Base-by-base conservation (phyloP, 192 early-diverging fungal species). In the Coemansia sp. region DNA sequence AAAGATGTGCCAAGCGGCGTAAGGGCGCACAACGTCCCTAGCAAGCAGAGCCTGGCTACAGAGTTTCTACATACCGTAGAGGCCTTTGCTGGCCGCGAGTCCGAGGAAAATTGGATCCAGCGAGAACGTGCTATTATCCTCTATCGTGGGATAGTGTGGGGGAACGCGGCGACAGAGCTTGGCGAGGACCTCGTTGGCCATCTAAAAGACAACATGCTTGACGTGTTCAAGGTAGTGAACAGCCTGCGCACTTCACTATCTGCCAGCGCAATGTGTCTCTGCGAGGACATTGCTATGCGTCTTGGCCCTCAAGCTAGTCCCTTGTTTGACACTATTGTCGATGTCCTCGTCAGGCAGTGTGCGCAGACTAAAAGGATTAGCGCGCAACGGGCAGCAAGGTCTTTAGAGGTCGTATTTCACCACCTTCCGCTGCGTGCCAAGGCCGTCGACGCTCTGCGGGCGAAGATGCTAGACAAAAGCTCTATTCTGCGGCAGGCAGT, bases 171-270 rank as follows among this genome's bases (percentile, higher is more conserved):
- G 12, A 59, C 46, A 27, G 78, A 80, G 37, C 53, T 71, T 32
- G 52, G 53, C 52, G 68, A 63, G 2, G 78, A 70, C n/a, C 62
- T 80, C 15, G 72, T 67, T 1, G 41, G 46, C 36, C 36, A 38
- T 36, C 60, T 80, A 6, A 70, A 59, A 19, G 78, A 75, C 9
- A 22, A 65, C 37, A 62, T 80, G 5, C 72, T 70, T 35, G 59
- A 68, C 11, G 43, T 80, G 3, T 19, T 80, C 21, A 70, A 80
- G 32, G 78, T 68, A 1, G 72, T 80, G n/a, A 42, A 35, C 14
- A 75, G 68, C 42, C 65, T 80, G 40, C 67, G 78, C 15, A 80
- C 78, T 0, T 80, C 78, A 42, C 65, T 80, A 48, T 74, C 78
- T 1, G 33, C 60, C 39, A 39, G 39, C 40, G 53, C 72, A 17